Conservation (phyloP, 345 rosid genomes). For the Eucalyptus rudis region DNA sequence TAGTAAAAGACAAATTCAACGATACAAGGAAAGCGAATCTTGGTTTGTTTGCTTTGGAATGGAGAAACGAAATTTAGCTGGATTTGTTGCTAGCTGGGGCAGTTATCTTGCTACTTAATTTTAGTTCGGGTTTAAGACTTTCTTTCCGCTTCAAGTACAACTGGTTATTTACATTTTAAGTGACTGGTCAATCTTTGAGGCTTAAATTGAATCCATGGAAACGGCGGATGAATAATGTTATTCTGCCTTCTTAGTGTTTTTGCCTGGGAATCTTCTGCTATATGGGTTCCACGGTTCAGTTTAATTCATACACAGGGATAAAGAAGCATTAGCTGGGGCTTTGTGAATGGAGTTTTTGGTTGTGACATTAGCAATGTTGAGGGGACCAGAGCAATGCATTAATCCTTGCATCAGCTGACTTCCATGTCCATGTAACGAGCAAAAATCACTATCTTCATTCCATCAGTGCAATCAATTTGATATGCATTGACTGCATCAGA, state of each 20-base stretch:
- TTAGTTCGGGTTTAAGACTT: background rate
- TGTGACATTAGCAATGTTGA: background rate
- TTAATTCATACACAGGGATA: background rate
- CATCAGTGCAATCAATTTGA: background rate
- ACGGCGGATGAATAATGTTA: background rate
- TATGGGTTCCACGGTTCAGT: background rate
- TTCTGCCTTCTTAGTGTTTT: background rate
- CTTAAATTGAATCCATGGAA: background rate
- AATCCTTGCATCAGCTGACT: background rate
- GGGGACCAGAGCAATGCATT: background rate
- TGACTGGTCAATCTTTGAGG: background rate
- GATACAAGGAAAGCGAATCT: background rate
- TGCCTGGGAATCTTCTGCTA: background rate
- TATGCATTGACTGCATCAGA: background rate
- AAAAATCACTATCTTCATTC: background rate
- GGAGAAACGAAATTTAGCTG: background rate
- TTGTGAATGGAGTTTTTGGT: background rate
- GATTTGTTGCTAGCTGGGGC: background rate
- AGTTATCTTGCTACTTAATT: background rate
- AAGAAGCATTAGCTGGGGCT: background rate
- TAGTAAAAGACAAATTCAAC: background rate
- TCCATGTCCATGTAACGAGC: background rate
- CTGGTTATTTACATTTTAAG: background rate
- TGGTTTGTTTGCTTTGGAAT: background rate
- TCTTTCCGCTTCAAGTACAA: background rate